A percentile compares a stretch with the other conserved stretches of the same genome.
phyloP scores from a whole-genome alignment of 1,284 basidiomycete species.

The Dichomitus squalens region DNA sequence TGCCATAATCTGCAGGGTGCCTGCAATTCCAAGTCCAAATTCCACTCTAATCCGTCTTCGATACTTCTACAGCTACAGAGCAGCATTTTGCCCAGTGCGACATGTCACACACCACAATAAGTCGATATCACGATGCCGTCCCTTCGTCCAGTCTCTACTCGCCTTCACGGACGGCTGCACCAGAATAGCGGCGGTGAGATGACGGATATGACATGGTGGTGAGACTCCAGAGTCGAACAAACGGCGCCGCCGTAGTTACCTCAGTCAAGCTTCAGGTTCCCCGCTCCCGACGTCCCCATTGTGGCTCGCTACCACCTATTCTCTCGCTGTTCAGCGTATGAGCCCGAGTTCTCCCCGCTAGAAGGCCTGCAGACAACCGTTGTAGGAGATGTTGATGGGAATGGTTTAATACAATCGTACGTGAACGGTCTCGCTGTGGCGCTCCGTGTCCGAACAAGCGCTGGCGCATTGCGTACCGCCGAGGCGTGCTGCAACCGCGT shows the following conservation, averaged over 20 bases:
- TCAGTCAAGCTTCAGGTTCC: background rate
- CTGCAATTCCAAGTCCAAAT: too few species aligned
- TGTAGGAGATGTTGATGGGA: too few species aligned
- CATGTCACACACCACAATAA: too few species aligned
- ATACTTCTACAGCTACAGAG: too few species aligned
- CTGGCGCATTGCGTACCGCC: constrained; percentile 1
- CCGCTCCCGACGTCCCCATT: background rate
- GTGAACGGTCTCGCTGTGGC: too few species aligned
- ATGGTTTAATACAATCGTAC: too few species aligned
- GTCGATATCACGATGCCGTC: background rate
- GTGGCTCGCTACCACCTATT: background rate
- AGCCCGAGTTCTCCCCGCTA: background rate
- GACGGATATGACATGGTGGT: background rate
- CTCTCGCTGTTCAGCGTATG: background rate
- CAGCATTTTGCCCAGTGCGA: too few species aligned
- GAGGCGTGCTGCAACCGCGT: constrained; percentile 19
- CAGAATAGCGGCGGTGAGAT: background rate
- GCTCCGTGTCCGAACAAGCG: background rate
- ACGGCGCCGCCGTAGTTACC: background rate
- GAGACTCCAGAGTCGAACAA: background rate
- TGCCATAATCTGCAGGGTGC: too few species aligned
- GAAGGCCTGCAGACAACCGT: background rate
- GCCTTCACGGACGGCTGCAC: background rate
- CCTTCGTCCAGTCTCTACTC: background rate
- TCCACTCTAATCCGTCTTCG: too few species aligned